Evolutionary conservation across 2,329 filamentous ascomycete genomes (phyloP), one percentile per base, ranked within the genome.

Genomic region (Orbilia brochopaga): DNA sequence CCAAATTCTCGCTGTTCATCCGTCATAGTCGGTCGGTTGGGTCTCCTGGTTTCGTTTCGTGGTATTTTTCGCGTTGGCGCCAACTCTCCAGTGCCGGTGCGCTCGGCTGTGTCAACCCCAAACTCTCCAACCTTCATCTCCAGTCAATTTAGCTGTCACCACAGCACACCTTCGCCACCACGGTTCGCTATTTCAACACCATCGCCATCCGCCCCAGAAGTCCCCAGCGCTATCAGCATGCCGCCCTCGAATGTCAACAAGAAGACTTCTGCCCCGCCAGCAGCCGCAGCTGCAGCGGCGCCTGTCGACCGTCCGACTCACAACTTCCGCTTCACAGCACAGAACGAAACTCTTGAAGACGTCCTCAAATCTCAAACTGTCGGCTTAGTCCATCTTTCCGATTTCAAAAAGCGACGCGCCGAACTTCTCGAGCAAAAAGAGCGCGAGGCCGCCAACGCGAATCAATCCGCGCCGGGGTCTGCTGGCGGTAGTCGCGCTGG

Each of bases 381-480:
- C 75, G 94, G 94, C 44, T 87, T 99, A 1, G 93, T 97, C 59
- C 87, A 90, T 66, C 87, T 97, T 48, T 91, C 90, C 75, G 94
- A 97, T 79, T 97, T 96, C 80, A 91, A 93, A 80, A 97, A 99
- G 82, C 88, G 94, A 69, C 91, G 93, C 80, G 92, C 92, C 76
- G 91, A 97, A 80, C 91, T 92, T n/a, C 83, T 96, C 53, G 93
- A 97, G 79, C 88, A 91, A 78, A 93, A 94, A 78, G 91, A 94
- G 78, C 86, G 90, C 77, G 91, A 94, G 77, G 88, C 86, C 11
- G 87, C 88, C 89, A 90, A 75, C 19, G 73, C 40, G 51, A 77
- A 76, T 70, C 76, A 81, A 69, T 74, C 75, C 42, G 76, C 80
- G 17, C 78, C 79, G 74, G 81, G 78, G 60, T 84, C 83, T 59